Evolutionary conservation across 805 yeast species (phyloP), one percentile per base, ranked within the genome.

Genomic region (Candida ovalis): DNA sequence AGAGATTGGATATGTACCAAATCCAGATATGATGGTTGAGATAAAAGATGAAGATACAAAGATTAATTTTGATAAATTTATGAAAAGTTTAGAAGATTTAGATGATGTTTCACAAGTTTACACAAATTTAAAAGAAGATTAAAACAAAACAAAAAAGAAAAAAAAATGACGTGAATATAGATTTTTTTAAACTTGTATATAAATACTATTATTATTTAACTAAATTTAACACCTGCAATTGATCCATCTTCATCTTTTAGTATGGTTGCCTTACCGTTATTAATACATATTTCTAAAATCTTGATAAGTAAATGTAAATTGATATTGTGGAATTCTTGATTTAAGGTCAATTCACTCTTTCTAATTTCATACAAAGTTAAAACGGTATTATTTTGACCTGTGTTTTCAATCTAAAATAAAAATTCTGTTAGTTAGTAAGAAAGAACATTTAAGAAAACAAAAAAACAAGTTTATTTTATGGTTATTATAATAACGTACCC

Each of bases 81-180:
- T 84, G 30, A 70, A 64, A 21, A 72, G 74, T 42, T 70, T 92
- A 41, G 95, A 88, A 46, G 88, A 83, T 30, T 70, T 89, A n/a
- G 89, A 85, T 43, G 98, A 94, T 57, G 87, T 92, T 19, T 81
- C 88, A 6, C 88, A 81, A 52, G 81, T 87, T 50, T 88, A 87
- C 68, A 77, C 88, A 27, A 92, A 89, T 62, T 71, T 80, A 55
- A 75, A 70, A 50, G 76, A 73, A 25, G 44, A 45, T 37, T 32
- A 32, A 7, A 12, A 12, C 12, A 30, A 30, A 30, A 30, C 12
- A 30, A 30, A 30, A 30, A 30, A 30, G 15, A 30, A 8, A 30
- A 13, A 30, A 30, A 30, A 12, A 17, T n/a, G n/a, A n/a, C n/a
- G n/a, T n/a, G n/a, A n/a, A n/a, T n/a, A n/a, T n/a, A n/a, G n/a